A percentile compares a stretch with the other conserved stretches of the same genome.
phyloP scores from a whole-genome alignment of 1,284 basidiomycete genomes.

The Tausonia pullulans region DNA sequence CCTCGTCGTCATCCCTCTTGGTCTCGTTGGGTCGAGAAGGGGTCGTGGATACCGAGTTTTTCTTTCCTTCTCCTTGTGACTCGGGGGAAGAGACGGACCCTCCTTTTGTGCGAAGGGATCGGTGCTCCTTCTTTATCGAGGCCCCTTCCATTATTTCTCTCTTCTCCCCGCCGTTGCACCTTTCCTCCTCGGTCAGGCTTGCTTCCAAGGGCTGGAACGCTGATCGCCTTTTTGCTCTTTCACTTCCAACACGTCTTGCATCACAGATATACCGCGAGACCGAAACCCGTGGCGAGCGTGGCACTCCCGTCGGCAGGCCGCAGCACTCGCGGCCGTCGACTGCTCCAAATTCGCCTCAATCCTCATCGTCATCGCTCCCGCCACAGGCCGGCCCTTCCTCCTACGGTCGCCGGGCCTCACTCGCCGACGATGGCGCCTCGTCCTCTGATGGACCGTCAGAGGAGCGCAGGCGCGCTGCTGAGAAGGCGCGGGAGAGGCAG shows the following conservation, averaged over 20 bases:
- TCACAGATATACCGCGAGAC: slow-evolving; percentile 71
- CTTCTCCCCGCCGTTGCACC: neutral
- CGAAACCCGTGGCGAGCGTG: slow-evolving; percentile 47
- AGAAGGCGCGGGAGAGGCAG: slow-evolving; percentile 47
- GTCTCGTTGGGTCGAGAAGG: too few relatives aligned
- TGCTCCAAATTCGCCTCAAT: neutral
- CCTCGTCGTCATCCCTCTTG: too few relatives aligned
- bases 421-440: neutral
- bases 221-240: neutral
- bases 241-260: neutral
- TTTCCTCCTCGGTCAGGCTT: neutral
- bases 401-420: neutral
- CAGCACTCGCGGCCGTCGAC: neutral
- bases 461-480: slow-evolving; percentile 1
- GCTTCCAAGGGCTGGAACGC: neutral
- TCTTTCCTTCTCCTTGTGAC: too few relatives aligned
- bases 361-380: too few relatives aligned
- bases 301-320: slow-evolving; percentile 9
- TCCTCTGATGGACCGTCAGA: neutral
- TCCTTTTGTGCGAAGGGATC: too few relatives aligned
- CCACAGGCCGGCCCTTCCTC: neutral
- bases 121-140: too few relatives aligned
- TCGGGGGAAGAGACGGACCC: too few relatives aligned
- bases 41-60: too few relatives aligned
- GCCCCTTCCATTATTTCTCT: neutral